Base-by-base conservation (phyloP, 2,329 filamentous ascomycete species). In the Aspergillus sp. region DNA sequence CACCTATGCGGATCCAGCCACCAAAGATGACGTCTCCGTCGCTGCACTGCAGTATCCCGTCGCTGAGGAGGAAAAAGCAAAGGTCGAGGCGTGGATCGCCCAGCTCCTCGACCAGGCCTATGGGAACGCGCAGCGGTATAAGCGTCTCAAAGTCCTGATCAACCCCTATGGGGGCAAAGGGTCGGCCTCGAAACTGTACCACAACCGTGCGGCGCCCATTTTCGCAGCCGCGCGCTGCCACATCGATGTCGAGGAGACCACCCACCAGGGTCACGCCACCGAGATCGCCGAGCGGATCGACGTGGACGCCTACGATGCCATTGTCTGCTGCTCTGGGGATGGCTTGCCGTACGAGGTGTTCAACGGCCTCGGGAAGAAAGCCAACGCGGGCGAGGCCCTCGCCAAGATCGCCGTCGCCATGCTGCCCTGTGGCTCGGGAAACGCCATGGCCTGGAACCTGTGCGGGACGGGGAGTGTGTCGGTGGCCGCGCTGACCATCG, bases 91-190 rank as follows among this genome's bases (percentile, higher is more conserved):
- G 52, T 97, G 90, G 85, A 75, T 86, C 34, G 76, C 80, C 23
- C 77, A 75, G 48, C 78, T 97, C 31, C 69, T 96, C 17, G 76
- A 84, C 32, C 80, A 81, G 44, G 85, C 92, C 20, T 97, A 96
- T 64, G 87, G 77, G 50, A 75, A 77, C 6, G 81, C 88, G 1
- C 84, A 88, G 64, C 81, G 80, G 49, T 81, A 79, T 53, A 94
- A 91, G 71, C 85, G 90, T 44, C 86, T 94, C 57, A 96, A 94
- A 70, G 86, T 97, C 11, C 77, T 97, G 41, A 81, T 99, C 56
- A 99, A 99, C 70, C 94, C 94, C 0, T 88, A 92, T 63, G 90
- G 91, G 13, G 94, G 94, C 0, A 88, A 91, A 40, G 93, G 93
- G 14, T 76, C 77, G 38, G 93, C 91, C 1, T 75, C 83, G 56